A percentile compares a stretch with the other conserved stretches of the same genome.
These are phyloP conservation scores for Oryza coarctata DNA, from an alignment of 176 grass and related monocot genomes.

Conservation along the genomic window DNA sequence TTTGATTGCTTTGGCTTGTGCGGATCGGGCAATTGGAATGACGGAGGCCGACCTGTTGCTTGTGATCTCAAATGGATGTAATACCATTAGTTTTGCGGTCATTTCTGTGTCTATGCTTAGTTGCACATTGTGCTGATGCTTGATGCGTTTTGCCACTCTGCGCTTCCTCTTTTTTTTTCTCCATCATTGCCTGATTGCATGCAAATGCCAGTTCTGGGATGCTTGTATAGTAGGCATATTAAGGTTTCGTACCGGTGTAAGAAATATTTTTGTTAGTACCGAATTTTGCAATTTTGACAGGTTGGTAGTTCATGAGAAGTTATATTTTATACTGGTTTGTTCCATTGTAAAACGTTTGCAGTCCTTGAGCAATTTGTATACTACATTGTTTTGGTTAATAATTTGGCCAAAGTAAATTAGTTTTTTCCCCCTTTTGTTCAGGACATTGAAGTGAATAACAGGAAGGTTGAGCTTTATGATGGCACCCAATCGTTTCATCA, in stretches of 20 bases:
- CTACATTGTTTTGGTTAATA: neutral
- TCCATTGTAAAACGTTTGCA: neutral
- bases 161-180: neutral
- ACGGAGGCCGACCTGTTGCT: neutral
- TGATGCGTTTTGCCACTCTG: neutral
- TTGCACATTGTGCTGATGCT: neutral
- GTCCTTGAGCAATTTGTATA: conserved; percentile 8
- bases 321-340: neutral
- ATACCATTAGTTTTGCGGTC: neutral
- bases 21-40: neutral
- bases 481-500: conserved; percentile 56
- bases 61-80: neutral
- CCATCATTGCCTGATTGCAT: neutral
- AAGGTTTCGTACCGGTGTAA: neutral
- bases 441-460: conserved; percentile 86
- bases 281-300: neutral
- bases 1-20: neutral
- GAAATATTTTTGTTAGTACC: neutral
- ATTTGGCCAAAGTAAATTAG: neutral
- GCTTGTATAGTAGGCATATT: neutral
- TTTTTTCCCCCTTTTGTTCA: neutral
- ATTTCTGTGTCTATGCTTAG: neutral
- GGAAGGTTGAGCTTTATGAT: conserved; percentile 66
- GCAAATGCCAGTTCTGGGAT: neutral
- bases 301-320: neutral